Evolutionary conservation across 768 basidiomycete species (phyloP).

Genomic region (Cystofilobasidium ferigula): DNA sequence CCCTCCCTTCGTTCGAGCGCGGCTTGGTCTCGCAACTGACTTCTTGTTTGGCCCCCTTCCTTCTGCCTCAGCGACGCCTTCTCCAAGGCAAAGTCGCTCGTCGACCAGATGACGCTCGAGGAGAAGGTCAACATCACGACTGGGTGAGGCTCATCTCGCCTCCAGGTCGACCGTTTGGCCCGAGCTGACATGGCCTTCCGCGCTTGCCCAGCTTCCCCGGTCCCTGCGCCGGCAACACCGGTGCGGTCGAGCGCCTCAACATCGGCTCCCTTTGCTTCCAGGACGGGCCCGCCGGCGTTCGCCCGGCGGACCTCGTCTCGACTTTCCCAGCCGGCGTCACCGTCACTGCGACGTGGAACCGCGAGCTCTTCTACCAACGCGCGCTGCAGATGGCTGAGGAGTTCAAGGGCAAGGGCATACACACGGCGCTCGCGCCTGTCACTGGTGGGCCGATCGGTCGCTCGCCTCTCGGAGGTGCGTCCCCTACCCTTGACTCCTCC

Average conservation of each 20-base stretch:
- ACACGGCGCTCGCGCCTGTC: slow-evolving; percentile 52
- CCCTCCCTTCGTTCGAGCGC: too few relatives aligned
- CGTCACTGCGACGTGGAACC: slow-evolving; percentile 20
- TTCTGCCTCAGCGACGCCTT: too few relatives aligned
- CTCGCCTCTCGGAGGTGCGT: slow-evolving; percentile 22
- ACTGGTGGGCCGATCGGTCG: slow-evolving; percentile 25
- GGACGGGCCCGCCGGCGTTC: slow-evolving; percentile 6
- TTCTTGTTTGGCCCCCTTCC: too few relatives aligned
- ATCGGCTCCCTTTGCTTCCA: slow-evolving; percentile 13
- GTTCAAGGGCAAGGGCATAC: slow-evolving; percentile 69
- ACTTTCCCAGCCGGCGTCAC: slow-evolving; percentile 22
- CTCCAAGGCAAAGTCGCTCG: slow-evolving; percentile 14
- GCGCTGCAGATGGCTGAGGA: slow-evolving; percentile 72
- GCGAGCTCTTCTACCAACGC: slow-evolving; percentile 50
- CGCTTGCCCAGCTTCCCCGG: too few relatives aligned
- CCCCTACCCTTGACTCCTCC: background rate
- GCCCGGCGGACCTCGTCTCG: background rate
- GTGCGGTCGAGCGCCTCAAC: slow-evolving; percentile 14
- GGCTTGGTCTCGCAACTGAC: too few relatives aligned
- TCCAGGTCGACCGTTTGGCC: background rate
- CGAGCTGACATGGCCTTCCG: too few relatives aligned
- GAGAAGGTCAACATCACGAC: slow-evolving; percentile 22
- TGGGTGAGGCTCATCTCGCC: background rate
- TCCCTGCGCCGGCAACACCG: slow-evolving; percentile 11
- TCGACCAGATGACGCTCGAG: slow-evolving; percentile 24